A percentile compares a stretch with the other conserved stretches of the same genome.
These are phyloP conservation scores for Plasmodium knowlesi DNA, from an alignment of 169 alveolate species.

Conservation along the genomic window DNA sequence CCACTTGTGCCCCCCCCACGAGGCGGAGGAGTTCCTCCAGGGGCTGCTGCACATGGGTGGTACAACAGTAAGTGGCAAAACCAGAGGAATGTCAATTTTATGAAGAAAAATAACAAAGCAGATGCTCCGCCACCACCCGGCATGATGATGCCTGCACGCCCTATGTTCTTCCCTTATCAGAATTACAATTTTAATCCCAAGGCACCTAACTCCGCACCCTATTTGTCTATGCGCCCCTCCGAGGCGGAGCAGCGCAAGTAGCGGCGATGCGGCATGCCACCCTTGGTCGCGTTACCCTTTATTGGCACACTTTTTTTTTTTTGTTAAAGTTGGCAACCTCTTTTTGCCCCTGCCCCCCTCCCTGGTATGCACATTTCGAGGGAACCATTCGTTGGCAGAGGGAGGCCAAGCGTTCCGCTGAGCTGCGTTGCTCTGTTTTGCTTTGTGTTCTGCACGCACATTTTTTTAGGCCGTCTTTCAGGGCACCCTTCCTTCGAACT, in stretches of 20 bases:
- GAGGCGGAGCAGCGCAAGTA: conserved; percentile 71
- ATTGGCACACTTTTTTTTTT: not conserved
- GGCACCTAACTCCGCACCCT: conserved; percentile 15
- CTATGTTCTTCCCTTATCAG: conserved; percentile 13
- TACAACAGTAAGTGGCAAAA: not conserved
- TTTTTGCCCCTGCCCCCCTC: not conserved
- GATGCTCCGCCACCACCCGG: not conserved
- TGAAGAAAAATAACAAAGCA: not conserved
- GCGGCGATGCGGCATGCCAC: not conserved
- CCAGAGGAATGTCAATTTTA: not conserved
- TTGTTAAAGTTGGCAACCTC: not conserved
- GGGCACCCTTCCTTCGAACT: not conserved
- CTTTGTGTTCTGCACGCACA: not conserved
- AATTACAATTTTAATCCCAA: not conserved
- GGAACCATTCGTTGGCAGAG: not conserved
- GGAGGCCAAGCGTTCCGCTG: not conserved
- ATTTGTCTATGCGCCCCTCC: conserved; percentile 65
- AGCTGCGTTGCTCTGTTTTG: not conserved
- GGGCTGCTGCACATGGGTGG: not conserved
- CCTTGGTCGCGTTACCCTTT: not conserved
- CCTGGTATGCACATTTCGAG: not conserved
- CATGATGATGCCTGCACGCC: not conserved
- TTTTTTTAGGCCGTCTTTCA: not conserved
- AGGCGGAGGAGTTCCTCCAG: not conserved
- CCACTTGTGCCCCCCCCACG: not conserved